Evolutionary conservation across 2,329 filamentous ascomycete species (phyloP).

Genomic region (Botrytis paeoniae): DNA sequence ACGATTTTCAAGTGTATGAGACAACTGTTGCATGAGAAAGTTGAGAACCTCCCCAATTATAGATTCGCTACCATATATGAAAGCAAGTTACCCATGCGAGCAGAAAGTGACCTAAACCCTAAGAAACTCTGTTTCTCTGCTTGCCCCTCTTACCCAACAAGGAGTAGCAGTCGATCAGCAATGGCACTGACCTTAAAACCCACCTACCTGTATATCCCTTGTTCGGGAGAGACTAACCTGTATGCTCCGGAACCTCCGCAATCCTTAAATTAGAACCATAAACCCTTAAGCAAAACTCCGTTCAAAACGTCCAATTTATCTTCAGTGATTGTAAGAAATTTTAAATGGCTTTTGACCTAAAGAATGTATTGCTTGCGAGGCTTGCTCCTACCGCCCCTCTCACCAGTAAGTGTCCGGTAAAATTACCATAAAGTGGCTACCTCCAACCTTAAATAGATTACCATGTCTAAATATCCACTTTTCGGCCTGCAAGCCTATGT

Average conservation of each 20-base stretch:
- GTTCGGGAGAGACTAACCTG: neutral
- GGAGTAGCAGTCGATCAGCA: neutral
- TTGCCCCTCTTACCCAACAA: neutral
- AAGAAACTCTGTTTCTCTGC: neutral
- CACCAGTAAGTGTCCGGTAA: neutral
- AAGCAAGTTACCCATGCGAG: slow-evolving; percentile 1
- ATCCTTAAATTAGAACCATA: neutral
- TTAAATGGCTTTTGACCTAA: neutral
- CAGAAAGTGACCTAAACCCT: neutral
- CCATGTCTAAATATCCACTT: neutral
- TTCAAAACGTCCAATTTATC: neutral
- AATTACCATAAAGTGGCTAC: neutral
- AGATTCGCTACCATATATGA: slow-evolving; percentile 5
- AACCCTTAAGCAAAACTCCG: neutral
- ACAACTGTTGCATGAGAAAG: slow-evolving; percentile 1
- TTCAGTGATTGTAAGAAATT: neutral
- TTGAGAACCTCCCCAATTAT: slow-evolving; percentile 1
- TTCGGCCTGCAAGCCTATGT: neutral
- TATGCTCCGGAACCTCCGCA: neutral
- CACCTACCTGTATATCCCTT: neutral
- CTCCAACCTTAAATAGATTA: slow-evolving; percentile 9
- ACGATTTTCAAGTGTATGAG: neutral
- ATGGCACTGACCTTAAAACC: neutral
- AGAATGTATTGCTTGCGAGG: neutral
- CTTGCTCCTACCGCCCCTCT: neutral